phyloP scores from a whole-genome alignment of 345 rosid genomes.

The Gossypium rotundifolium region DNA sequence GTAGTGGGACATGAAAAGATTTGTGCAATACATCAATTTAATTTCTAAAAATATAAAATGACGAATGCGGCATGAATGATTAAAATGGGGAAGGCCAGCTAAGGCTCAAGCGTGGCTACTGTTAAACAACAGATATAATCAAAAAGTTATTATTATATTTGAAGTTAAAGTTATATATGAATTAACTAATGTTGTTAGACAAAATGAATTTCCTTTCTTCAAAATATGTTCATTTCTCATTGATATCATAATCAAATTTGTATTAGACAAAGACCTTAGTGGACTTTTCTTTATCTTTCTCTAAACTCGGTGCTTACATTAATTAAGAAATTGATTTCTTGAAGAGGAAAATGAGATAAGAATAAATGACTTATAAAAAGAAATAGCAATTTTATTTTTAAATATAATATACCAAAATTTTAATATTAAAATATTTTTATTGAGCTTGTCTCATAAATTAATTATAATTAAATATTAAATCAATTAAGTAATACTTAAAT shows the following conservation, averaged over 20 bases:
- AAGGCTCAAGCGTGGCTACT: neutral
- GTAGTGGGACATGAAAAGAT: neutral
- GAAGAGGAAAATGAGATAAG: neutral
- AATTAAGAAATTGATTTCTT: neutral
- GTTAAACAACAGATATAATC: neutral
- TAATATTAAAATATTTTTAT: no score
- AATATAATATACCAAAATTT: neutral
- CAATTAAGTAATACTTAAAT: no score
- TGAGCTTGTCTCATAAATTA: no score
- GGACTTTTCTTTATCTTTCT: neutral
- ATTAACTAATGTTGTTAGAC: neutral
- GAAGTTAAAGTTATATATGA: neutral
- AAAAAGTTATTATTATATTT: no score
- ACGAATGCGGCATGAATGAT: neutral
- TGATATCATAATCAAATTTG: neutral
- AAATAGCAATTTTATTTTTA: neutral
- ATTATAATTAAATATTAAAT: no score
- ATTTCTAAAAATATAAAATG: neutral
- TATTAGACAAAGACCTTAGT: neutral
- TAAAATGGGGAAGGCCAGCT: constrained; percentile 7
- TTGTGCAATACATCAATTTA: neutral
- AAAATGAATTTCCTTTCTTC: neutral
- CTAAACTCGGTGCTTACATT: neutral
- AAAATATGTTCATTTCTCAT: neutral
- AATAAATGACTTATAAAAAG: no score